These are phyloP conservation scores for Penicillium mononematosum DNA, from an alignment of 495 filamentous ascomycete species.

Conservation along the genomic window DNA sequence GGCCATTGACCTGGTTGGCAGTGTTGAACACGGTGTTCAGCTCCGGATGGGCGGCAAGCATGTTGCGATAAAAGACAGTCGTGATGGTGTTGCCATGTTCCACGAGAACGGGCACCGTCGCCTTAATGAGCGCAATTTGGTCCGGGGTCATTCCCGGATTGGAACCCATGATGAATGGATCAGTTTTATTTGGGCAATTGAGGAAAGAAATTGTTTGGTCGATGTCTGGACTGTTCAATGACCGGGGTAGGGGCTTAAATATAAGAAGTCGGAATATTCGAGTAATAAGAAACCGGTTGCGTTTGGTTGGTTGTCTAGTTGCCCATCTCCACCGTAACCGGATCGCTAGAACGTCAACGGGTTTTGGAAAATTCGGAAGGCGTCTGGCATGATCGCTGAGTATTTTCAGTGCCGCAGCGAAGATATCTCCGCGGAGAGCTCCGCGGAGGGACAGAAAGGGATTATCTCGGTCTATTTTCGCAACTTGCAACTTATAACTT, in stretches of 20 bases:
- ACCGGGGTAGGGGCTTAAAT: not conserved
- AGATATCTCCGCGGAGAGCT: constrained; percentile 26
- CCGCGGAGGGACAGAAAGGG: not conserved
- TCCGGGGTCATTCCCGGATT: constrained; percentile 23
- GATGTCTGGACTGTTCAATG: not conserved
- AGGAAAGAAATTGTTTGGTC: not conserved
- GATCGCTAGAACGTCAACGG: not conserved
- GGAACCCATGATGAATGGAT: constrained; percentile 20
- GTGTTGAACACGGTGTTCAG: constrained; percentile 68
- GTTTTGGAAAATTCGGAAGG: constrained; percentile 10
- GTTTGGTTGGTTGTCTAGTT: constrained; percentile 3
- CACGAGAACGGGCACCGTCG: constrained; percentile 53
- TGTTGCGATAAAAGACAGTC: constrained; percentile 63
- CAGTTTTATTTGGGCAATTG: not conserved
- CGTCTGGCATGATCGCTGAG: constrained; percentile 8
- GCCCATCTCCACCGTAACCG: not conserved
- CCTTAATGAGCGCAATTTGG: constrained; percentile 43
- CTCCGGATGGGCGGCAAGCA: constrained; percentile 59
- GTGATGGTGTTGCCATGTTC: constrained; percentile 68
- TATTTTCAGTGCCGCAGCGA: not conserved
- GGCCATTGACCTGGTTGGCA: constrained; percentile 61
- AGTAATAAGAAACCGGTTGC: not conserved
- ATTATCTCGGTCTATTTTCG: not conserved
- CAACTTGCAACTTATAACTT: not conserved
- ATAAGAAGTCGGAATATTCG: not conserved